Conservation (phyloP, 352 stramenopile genomes). For the Pythium graminicola region DNA sequence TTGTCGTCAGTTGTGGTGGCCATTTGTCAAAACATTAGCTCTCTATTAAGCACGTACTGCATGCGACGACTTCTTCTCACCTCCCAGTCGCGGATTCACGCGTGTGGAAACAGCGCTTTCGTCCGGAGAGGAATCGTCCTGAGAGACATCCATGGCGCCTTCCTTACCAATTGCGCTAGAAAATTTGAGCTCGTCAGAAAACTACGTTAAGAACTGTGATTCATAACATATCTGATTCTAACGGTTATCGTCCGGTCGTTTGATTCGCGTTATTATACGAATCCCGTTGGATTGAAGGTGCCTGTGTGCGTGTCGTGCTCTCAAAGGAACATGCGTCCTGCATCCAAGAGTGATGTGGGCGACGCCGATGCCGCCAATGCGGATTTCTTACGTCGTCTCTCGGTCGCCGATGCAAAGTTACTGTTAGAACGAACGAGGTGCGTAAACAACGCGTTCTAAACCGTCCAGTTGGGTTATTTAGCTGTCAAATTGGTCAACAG, state of each 20-base stretch:
- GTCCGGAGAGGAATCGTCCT: constrained; percentile 8
- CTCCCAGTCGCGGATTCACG: constrained; percentile 12
- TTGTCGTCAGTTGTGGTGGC: not conserved
- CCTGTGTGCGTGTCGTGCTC: too few relatives aligned
- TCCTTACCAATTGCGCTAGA: constrained; percentile 3
- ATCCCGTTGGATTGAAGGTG: constrained; percentile 1
- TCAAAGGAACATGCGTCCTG: constrained; percentile 4
- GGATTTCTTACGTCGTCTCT: constrained; percentile 72
- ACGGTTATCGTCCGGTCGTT: constrained; percentile 2
- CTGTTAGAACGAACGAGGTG: constrained; percentile 71
- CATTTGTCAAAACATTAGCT: not conserved
- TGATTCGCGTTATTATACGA: constrained; percentile 18
- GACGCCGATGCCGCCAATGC: constrained; percentile 20
- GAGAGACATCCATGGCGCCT: not conserved
- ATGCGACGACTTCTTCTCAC: not conserved
- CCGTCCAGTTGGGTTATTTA: too few relatives aligned
- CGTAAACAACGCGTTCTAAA: constrained; percentile 5
- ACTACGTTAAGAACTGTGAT: too few relatives aligned
- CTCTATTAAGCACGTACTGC: constrained; percentile 3
- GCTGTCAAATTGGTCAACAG: constrained; percentile 17
- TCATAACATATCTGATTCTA: too few relatives aligned
- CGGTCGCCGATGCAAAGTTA: constrained; percentile 77
- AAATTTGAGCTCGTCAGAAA: too few relatives aligned
- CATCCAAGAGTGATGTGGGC: constrained; percentile 23
- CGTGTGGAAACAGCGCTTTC: constrained; percentile 9